A percentile compares a stretch with the other conserved stretches of the same genome.
These are phyloP conservation scores for Lyophyllum shimeji DNA, from an alignment of 768 basidiomycete genomes.

Conservation along the genomic window DNA sequence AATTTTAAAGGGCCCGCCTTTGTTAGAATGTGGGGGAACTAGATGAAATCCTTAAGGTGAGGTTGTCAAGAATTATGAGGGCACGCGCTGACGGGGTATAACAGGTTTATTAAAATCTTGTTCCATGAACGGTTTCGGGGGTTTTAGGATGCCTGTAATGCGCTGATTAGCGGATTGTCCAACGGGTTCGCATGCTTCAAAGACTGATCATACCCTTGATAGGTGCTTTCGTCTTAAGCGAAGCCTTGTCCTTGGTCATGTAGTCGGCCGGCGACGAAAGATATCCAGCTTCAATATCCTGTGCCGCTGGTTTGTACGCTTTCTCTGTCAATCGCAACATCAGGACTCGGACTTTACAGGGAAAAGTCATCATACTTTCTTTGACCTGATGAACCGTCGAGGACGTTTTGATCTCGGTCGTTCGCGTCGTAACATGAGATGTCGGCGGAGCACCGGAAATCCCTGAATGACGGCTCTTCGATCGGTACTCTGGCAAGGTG, in stretches of 20 bases:
- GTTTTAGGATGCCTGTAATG: constrained; percentile 9
- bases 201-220: neutral
- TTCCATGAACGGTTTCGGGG: constrained; percentile 9
- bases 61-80: neutral
- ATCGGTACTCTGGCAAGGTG: constrained; percentile 20
- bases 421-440: neutral
- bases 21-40: constrained; percentile 8
- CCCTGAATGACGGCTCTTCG: constrained; percentile 20
- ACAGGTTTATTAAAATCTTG: constrained; percentile 12
- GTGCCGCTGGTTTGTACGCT: neutral
- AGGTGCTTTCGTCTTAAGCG: neutral
- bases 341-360: neutral
- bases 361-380: constrained; percentile 1
- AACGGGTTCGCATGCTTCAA: neutral
- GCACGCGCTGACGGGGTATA: constrained; percentile 7
- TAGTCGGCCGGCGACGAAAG: neutral
- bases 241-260: neutral
- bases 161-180: neutral
- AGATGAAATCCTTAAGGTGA: neutral
- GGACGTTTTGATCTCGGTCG: constrained; percentile 8
- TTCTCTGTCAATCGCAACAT: constrained; percentile 5
- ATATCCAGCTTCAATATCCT: neutral
- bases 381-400: constrained; percentile 1
- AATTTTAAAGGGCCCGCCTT: constrained; percentile 11
- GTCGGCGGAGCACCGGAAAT: constrained; percentile 4